A percentile compares a stretch with the other conserved stretches of the same genome.
phyloP scores from a whole-genome alignment of 2,329 filamentous ascomycete genomes.

The Fusarium lateritium region DNA sequence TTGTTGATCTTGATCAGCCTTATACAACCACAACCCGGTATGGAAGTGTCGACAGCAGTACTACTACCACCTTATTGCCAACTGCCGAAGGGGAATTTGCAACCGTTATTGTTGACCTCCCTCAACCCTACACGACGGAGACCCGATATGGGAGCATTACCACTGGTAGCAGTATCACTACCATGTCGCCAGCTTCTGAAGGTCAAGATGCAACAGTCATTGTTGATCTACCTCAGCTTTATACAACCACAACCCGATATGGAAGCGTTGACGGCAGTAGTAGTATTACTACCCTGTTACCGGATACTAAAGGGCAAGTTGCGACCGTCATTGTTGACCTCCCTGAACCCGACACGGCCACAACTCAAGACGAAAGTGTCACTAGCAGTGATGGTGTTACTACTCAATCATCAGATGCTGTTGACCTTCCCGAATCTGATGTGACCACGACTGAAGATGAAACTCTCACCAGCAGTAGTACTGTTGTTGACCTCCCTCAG shows the following conservation, averaged over 20 bases:
- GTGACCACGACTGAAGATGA: too few species aligned
- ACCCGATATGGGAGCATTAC: not conserved
- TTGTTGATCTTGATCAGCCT: constrained; percentile 2
- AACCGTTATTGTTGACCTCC: not conserved
- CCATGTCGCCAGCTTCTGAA: not conserved
- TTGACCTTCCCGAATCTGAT: too few species aligned
- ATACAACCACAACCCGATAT: not conserved
- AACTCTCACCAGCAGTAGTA: too few species aligned
- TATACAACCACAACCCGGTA: not conserved
- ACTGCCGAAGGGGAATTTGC: not conserved
- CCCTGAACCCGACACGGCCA: too few species aligned
- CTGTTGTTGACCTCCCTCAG: too few species aligned
- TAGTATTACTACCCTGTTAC: not conserved
- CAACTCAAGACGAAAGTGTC: too few species aligned
- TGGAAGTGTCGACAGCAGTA: not conserved
- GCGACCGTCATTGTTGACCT: too few species aligned
- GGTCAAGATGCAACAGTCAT: not conserved
- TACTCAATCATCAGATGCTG: too few species aligned
- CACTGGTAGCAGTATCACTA: not conserved
- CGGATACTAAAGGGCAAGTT: not conserved
- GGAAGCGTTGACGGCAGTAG: not conserved
- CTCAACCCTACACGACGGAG: not conserved
- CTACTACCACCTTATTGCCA: not conserved
- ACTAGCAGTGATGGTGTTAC: too few species aligned
- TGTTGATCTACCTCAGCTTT: constrained; percentile 6